These are phyloP conservation scores for Rhododendron ovatum DNA, from an alignment of 148 eudicot genomes.

Conservation along the genomic window DNA sequence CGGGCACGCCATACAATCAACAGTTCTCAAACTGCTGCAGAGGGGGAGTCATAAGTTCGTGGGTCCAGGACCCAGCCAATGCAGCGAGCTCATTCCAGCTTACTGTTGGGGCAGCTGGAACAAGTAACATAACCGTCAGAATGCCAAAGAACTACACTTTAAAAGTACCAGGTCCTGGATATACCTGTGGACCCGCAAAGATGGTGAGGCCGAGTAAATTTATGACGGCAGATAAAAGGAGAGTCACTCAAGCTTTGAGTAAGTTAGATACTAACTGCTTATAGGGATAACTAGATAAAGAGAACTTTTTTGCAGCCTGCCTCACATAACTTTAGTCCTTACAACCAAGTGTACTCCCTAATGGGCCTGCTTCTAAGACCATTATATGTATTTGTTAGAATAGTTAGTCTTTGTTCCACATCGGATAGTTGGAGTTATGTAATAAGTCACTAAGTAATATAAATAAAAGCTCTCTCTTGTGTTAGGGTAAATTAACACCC, in stretches of 20 bases:
- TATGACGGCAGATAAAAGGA: conserved; percentile 40
- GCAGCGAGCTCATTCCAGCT: conserved; percentile 62
- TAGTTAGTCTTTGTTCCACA: too few species aligned
- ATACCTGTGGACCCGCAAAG: conserved; percentile 64
- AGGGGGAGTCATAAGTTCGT: conserved; percentile 61
- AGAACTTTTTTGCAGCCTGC: not conserved
- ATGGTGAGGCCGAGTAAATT: conserved; percentile 40
- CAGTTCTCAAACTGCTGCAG: conserved; percentile 65
- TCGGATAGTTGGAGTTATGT: too few species aligned
- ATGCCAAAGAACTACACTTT: conserved; percentile 63
- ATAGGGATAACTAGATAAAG: not conserved
- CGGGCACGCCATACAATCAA: conserved; percentile 66
- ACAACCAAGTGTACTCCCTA: not conserved
- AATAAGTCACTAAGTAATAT: too few species aligned
- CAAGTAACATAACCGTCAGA: conserved; percentile 47
- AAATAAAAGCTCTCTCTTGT: too few species aligned
- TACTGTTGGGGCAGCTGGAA: conserved; percentile 62
- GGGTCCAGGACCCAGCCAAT: conserved; percentile 53
- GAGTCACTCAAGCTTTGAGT: conserved; percentile 72
- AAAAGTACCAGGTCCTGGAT: conserved; percentile 57
- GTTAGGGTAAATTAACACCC: too few species aligned
- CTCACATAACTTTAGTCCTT: not conserved
- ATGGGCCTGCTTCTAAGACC: not conserved
- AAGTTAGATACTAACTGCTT: conserved; percentile 29
- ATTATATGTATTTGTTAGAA: too few species aligned